Evolutionary conservation across 2,329 filamentous ascomycete species (phyloP).

Genomic region (Cercospora sojina): DNA sequence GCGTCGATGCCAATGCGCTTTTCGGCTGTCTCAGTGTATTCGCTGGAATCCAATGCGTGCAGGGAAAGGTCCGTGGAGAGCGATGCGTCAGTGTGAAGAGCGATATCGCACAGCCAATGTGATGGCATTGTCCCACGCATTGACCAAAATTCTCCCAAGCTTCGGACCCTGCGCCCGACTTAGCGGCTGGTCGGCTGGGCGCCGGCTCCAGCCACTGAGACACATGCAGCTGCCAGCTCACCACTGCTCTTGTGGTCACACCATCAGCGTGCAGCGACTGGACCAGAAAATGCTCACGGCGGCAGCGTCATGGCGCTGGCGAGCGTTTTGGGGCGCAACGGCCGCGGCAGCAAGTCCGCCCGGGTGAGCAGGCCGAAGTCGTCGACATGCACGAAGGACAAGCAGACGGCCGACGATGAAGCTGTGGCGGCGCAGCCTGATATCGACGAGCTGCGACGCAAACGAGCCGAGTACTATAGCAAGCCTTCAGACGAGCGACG

Average conservation of each 20-base stretch:
- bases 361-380: constrained; percentile 22
- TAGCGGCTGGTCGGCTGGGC: neutral
- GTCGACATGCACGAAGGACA: constrained; percentile 19
- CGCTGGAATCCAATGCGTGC: neutral
- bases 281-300: neutral
- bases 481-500: constrained; percentile 15
- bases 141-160: constrained; percentile 9
- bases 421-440: constrained; percentile 36
- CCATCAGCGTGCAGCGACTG: neutral
- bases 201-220: neutral
- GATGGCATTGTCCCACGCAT: neutral
- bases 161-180: neutral
- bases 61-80: neutral
- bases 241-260: neutral
- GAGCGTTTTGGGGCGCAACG: constrained; percentile 27
- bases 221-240: constrained; percentile 7
- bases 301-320: constrained; percentile 21
- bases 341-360: constrained; percentile 15
- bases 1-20: neutral
- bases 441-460: constrained; percentile 42
- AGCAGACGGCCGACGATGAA: constrained; percentile 16
- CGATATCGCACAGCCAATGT: constrained; percentile 15
- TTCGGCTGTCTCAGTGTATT: neutral
- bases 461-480: constrained; percentile 41
- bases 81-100: constrained; percentile 2